Evolutionary conservation across 2,329 filamentous ascomycete species (phyloP).

Genomic region (Curvularia hawaiiensis): DNA sequence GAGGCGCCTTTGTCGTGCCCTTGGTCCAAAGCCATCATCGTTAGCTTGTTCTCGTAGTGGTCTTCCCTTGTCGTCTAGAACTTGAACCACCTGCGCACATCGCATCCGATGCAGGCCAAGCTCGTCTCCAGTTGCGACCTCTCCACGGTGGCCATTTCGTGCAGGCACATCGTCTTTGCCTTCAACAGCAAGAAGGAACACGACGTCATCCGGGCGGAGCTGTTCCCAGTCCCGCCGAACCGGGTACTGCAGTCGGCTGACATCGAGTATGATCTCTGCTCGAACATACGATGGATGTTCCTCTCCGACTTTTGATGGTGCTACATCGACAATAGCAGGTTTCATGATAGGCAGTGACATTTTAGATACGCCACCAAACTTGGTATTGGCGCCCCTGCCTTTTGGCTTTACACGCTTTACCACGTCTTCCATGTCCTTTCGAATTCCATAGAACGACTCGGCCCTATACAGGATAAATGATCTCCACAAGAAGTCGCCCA

Average conservation of each 20-base stretch:
- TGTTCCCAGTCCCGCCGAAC: conserved; percentile 89
- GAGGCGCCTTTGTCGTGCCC: conserved; percentile 69
- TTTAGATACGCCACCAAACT: conserved; percentile 83
- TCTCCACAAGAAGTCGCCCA: conserved; percentile 96
- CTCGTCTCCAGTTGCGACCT: conserved; percentile 60
- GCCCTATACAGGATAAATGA: conserved; percentile 86
- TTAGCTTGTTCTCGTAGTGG: conserved; percentile 69
- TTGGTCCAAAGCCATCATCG: conserved; percentile 64
- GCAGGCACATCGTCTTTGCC: conserved; percentile 59
- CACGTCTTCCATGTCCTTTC: conserved; percentile 85
- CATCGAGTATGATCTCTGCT: conserved; percentile 84
- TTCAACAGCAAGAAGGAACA: conserved; percentile 83
- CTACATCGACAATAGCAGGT: conserved; percentile 84
- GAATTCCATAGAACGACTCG: conserved; percentile 92
- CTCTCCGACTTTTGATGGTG: conserved; percentile 81
- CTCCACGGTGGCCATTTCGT: conserved; percentile 60
- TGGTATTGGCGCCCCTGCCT: conserved; percentile 66
- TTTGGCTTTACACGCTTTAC: conserved; percentile 78
- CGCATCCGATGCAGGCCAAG: conserved; percentile 74
- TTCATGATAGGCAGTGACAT: conserved; percentile 90
- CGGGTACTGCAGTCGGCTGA: conserved; percentile 76
- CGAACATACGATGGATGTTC: conserved; percentile 82
- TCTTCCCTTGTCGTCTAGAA: conserved; percentile 84
- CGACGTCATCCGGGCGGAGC: conserved; percentile 82
- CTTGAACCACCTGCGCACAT: conserved; percentile 82